Base-by-base conservation (phyloP, 108 stramenopile genomes). In the Skeletonema grethae region DNA sequence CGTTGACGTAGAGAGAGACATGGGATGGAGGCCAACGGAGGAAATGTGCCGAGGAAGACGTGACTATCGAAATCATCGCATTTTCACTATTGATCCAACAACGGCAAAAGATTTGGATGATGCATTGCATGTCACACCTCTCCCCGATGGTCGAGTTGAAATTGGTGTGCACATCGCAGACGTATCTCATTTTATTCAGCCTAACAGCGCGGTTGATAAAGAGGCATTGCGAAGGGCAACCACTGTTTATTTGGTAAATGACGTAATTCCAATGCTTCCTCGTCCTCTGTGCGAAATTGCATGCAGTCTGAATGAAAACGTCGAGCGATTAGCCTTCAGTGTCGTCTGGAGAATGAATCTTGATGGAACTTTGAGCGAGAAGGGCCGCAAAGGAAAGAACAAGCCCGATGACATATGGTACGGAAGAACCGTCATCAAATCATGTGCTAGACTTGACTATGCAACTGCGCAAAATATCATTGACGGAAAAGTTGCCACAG, bases 151-250 rank as follows among this genome's bases (percentile, higher is more conserved):
- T 45, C 64, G 84, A 36, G 87, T 93, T 20, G 95, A 96, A 72
- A 72, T 97, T 56, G 97, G 97, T 20, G 98, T 98, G 8, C 98
- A 99, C 76, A 99, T 99, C 74, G 98, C 98, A 0, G 98, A 99
- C 73, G 98, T 99, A 22, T 94, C 93, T 36, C 83, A 93, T 85
- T 99, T 99, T 77, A 81, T 98, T 7, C 48, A 62, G 48, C 89
- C 90, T 0, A 77, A 79, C 45, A 85, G 84, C 5, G 80, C 85
- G n/a, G 84, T 98, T 12, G 98, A 99, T 72, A 58, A 78, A n/a
- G 98, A 98, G 75, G 98, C 98, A 3, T 65, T 81, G 16, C 75
- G 90, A 36, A 89, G 98, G 30, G 86, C 92, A 10, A 99, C 98
- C 12, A 97, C 97, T 18, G 96, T 98, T 0, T 99, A 99, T 72